Conservation (phyloP, 192 early-diverging fungal genomes). For the Rhizophagus sp. region DNA sequence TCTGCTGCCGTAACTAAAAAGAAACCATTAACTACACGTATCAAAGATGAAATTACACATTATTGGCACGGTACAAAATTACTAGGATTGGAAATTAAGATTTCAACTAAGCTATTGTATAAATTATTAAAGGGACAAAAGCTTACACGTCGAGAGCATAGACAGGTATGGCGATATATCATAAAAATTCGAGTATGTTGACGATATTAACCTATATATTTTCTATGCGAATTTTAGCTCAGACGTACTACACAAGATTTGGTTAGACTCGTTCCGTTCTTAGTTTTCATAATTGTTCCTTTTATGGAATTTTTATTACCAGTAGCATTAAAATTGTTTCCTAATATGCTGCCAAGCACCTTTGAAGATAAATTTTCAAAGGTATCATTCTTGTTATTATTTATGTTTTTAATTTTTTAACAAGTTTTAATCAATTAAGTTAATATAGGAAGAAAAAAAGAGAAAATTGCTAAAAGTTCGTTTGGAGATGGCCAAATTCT, state of each 20-base stretch:
- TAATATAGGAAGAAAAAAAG: slow-evolving; percentile 86
- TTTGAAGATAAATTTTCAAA: slow-evolving; percentile 89
- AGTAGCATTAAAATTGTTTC: slow-evolving; percentile 89
- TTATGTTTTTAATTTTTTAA: neutral
- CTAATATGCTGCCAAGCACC: slow-evolving; percentile 94
- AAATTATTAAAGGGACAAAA: slow-evolving; percentile 75
- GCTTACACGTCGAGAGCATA: slow-evolving; percentile 82
- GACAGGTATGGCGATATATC: slow-evolving; percentile 59
- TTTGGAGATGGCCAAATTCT: slow-evolving; percentile 91
- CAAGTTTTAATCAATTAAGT: neutral
- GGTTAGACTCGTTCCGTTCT: slow-evolving; percentile 86
- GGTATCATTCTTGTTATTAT: slow-evolving; percentile 39
- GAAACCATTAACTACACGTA: slow-evolving; percentile 67
- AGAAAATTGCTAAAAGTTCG: slow-evolving; percentile 89
- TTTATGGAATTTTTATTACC: slow-evolving; percentile 96
- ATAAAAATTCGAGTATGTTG: neutral
- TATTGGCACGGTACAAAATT: slow-evolving; percentile 94
- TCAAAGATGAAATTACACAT: slow-evolving; percentile 88
- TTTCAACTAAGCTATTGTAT: slow-evolving; percentile 75
- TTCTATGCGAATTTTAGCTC: slow-evolving; percentile 51
- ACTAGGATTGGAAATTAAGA: slow-evolving; percentile 81
- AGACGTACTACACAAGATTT: slow-evolving; percentile 85
- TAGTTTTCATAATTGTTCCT: slow-evolving; percentile 89
- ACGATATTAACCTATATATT: neutral
- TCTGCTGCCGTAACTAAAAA: slow-evolving; percentile 34